Evolutionary conservation across 2,329 filamentous ascomycete species (phyloP).

Genomic region (Pestalotiopsis sp.): DNA sequence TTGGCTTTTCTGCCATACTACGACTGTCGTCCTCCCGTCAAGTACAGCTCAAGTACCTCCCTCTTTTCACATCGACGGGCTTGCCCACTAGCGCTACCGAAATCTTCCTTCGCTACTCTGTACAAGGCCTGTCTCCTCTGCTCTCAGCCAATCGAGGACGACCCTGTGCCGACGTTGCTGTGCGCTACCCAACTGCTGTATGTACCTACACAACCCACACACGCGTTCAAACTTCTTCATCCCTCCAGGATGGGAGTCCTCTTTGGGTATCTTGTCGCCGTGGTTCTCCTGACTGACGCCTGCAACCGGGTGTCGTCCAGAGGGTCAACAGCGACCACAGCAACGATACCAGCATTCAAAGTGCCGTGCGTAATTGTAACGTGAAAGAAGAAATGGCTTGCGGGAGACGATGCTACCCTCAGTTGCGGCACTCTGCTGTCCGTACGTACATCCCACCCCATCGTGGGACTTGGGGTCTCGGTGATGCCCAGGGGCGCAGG

Average conservation of each 20-base stretch:
- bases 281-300: background rate
- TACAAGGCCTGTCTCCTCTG: background rate
- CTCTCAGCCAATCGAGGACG: background rate
- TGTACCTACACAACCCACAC: background rate
- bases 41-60: constrained; percentile 6
- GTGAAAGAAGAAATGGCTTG: background rate
- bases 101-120: background rate
- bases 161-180: background rate
- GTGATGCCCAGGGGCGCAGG: background rate
- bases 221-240: background rate
- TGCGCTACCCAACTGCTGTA: background rate
- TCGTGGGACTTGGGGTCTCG: background rate
- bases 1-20: constrained; percentile 21
- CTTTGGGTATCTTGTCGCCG: background rate
- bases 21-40: background rate
- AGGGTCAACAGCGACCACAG: background rate
- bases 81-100: background rate
- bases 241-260: background rate
- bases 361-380: background rate
- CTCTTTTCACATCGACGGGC: background rate
- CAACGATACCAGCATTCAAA: background rate
- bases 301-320: background rate
- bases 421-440: background rate
- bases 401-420: background rate
- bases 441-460: background rate